These are phyloP conservation scores for Apiotrichum veenhuisii DNA, from an alignment of 1,284 basidiomycete genomes.

Conservation along the genomic window DNA sequence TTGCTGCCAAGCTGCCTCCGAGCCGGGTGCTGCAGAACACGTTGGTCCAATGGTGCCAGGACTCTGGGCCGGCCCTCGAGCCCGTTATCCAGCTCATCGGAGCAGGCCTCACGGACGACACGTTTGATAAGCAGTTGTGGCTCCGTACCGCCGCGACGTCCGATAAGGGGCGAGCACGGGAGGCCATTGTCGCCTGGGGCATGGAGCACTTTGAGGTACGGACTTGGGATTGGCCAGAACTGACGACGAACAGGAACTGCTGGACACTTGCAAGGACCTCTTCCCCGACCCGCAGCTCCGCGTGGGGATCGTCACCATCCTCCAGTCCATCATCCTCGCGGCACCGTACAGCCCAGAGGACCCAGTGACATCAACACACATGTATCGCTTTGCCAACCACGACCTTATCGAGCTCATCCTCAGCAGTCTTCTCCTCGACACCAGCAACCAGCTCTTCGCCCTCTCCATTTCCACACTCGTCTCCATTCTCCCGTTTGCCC, in stretches of 20 bases:
- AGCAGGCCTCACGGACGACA: background rate
- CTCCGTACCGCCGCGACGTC: background rate
- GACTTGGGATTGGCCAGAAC: background rate
- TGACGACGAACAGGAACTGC: slow-evolving; percentile 14
- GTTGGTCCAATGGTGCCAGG: slow-evolving; percentile 8
- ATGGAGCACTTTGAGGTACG: slow-evolving; percentile 22
- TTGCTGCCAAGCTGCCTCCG: slow-evolving; percentile 5
- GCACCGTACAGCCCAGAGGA: slow-evolving; percentile 28
- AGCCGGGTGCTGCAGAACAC: slow-evolving; percentile 6
- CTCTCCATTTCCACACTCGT: slow-evolving; percentile 31
- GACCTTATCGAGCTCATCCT: slow-evolving; percentile 26
- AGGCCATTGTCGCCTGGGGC: slow-evolving; percentile 16
- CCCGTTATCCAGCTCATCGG: slow-evolving; percentile 1
- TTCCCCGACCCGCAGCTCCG: slow-evolving; percentile 19
- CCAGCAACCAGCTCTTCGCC: slow-evolving; percentile 40
- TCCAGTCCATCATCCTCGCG: slow-evolving; percentile 29
- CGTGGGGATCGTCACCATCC: slow-evolving; percentile 21
- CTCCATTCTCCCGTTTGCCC: slow-evolving; percentile 37
- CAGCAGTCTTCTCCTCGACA: slow-evolving; percentile 35
- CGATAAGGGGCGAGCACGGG: background rate
- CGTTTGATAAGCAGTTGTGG: slow-evolving; percentile 14
- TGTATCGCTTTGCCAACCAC: slow-evolving; percentile 26
- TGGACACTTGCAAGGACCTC: slow-evolving; percentile 11
- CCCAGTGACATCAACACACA: slow-evolving; percentile 20
- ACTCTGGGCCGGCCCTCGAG: background rate